Evolutionary conservation across 768 basidiomycete species (phyloP), one percentile per base, ranked within the genome.

Genomic region (Termitomyces sp.): DNA sequence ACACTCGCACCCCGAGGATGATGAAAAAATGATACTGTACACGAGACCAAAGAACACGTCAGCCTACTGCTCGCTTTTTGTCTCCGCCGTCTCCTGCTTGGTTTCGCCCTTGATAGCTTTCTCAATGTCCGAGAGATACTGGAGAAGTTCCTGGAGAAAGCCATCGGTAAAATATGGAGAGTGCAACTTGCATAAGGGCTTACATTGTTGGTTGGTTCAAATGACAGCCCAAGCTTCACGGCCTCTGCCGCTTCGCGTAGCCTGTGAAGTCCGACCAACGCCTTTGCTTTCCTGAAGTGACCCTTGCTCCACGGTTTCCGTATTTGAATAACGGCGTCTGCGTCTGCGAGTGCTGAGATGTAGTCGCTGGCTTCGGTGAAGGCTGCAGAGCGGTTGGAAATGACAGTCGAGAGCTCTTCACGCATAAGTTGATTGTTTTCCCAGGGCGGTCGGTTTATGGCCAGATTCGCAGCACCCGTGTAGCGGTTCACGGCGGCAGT

Each of bases 251-350:
- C 95, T 42, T 96, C 95, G 42, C 85, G 73, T 54, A 83, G 71
- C 44, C 77, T 73, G 3, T 78, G 80, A 49, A 99, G 77, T 21
- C 82, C 92, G 2, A 90, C 75, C 42, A 99, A 75, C 0, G 96
- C 93, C 68, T 92, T 93, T 2, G 92, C 90, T 68, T 90, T 95
- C 57, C 97, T 81, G 78, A 97, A 97, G 71, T 98, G 92, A 0
- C 95, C 97, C 68, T 98, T 99, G 65, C 90, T 84, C 95, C 96
- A 98, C 44, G 85, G 86, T 55, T 86, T 79, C 66, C 93, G 90
- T 51, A 97, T 74, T 61, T 82, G 72, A 41, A 97, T 87, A 66
- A 98, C 94, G 2, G 87, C 86, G 56, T 98, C 95, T 0, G 97
- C 95, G 66, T 99, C 97, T 27, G 86, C 86, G 8, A 95, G 74